Base-by-base conservation (phyloP, 352 stramenopile species). In the Pythium dissotocum region DNA sequence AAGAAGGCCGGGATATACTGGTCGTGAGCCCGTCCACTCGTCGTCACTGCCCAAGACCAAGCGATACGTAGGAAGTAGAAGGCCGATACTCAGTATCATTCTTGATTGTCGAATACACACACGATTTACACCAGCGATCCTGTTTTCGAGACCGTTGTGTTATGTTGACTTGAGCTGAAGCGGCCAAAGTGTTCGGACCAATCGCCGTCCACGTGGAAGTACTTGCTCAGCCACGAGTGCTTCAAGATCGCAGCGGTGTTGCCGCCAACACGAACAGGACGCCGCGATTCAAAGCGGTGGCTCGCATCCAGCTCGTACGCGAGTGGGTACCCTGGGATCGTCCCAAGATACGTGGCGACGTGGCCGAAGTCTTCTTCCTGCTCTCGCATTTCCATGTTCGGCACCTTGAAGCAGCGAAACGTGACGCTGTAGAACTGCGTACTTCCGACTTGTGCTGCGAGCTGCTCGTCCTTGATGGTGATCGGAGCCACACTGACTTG, bases 281-380 rank as follows among this genome's bases (percentile, higher is more conserved):
- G 88, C n/a, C 78, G 83, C 13, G 71, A 80, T 61, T 95, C 82
- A 67, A 97, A 94, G 55, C 69, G 70, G 71, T 96, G 82, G 66
- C 83, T 70, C 33, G 83, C 77, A 77, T 95, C 88, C 33, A 97
- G 77, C n/a, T 72, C 58, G 74, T 86, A 97, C 21, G 13, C 59
- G 42, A 67, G 63, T 24, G 79, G 69, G 61, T 83, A 79, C 44
- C 80, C 62, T 1, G 76, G 72, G 62, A 98, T 91, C 9, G 88
- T 97, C 9, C 93, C 91, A 58, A 94, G 89, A 75, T 98, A 98
- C 52, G 91, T 88, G 24, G 95, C 90, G n/a, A 89, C 83, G 62
- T 98, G 86, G 32, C 90, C 92, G 77, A 96, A 97, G 72, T 98
- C 90, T 74, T 98, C 93, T 72, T 93, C 96, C 57, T 79, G 69